Evolutionary conservation across 2,329 filamentous ascomycete species (phyloP), one percentile per base, ranked within the genome.

Genomic region (Sporothrix phasma): DNA sequence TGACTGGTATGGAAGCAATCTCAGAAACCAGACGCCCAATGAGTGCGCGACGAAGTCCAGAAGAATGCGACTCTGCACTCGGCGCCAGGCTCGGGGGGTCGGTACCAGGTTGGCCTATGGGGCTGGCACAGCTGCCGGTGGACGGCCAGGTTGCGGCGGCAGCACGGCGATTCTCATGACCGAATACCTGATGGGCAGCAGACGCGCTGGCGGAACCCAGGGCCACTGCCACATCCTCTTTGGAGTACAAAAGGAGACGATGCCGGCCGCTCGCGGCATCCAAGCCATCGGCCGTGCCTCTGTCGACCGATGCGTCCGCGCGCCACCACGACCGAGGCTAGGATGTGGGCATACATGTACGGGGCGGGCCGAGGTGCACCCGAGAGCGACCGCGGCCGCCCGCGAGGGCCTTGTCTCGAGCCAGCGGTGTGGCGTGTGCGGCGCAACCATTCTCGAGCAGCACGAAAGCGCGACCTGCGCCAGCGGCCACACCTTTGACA

Each of bases 291-390:
- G n/a, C n/a, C n/a, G n/a, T n/a, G n/a, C 39, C 11, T 39, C 17
- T 24, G 37, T 22, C n/a, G 7, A 29, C 15, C 11, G n/a, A 17
- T 60, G 41, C 41, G 1, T 19, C 19, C 46, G 34, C 34, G 11
- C 5, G 22, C 59, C 47, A n/a, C 41, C 15, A 67, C 68, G 15
- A 66, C 82, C 1, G 83, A 86, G 70, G 83, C 78, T 0, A 73
- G 74, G 43, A 74, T 81, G 51, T 85, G 82, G 78, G 80, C 84
- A 66, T 83, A 80, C 77, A 82, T 85, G 79, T 85, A 85, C 68
- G 82, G 81, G 73, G 74, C n/a, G 80, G 80, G 0, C 73, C 76
- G 74, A 76, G 1, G 78, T 83, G 2, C 74, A 78, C 24, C 73
- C 73, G 17, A 56, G 66, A 19, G 10, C 43, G 5, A 3, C 43